Conservation (phyloP, 306 rosid genomes). For the Quercus robur region DNA sequence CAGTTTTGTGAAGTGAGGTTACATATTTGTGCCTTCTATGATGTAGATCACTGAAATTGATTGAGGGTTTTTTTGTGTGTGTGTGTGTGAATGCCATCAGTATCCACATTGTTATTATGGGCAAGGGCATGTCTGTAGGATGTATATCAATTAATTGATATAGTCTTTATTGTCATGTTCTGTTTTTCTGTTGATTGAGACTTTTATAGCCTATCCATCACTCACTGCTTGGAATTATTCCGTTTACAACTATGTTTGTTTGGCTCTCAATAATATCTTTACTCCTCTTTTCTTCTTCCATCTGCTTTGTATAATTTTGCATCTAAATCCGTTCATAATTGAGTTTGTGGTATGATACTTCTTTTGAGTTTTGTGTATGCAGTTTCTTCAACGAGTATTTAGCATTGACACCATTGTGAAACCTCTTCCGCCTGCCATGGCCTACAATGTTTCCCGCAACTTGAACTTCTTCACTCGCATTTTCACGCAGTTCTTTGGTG, state of each 20-base stretch:
- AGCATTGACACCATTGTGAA: constrained; percentile 89
- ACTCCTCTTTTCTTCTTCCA: neutral
- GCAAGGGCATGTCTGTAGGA: too few relatives aligned
- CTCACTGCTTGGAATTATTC: neutral
- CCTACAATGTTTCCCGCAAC: constrained; percentile 81
- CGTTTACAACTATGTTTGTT: neutral
- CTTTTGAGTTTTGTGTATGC: constrained; percentile 21
- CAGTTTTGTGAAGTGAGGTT: neutral
- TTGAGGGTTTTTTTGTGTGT: neutral
- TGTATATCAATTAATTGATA: too few relatives aligned
- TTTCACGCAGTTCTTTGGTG: constrained; percentile 69
- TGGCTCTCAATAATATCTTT: neutral
- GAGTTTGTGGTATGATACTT: neutral
- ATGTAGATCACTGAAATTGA: neutral
- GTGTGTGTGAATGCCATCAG: too few relatives aligned
- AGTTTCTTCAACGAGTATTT: constrained; percentile 92
- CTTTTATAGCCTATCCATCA: neutral
- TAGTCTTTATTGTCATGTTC: too few relatives aligned
- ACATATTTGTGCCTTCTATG: neutral
- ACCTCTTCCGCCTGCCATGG: constrained; percentile 90
- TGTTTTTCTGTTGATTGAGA: neutral
- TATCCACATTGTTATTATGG: too few relatives aligned
- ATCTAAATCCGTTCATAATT: constrained; percentile 1
- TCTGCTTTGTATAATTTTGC: too few relatives aligned
- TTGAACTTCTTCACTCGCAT: constrained; percentile 94